A percentile compares a stretch with the other conserved stretches of the same genome.
These are phyloP conservation scores for Arachis hypogaea DNA, from an alignment of 306 rosid genomes.

Conservation along the genomic window DNA sequence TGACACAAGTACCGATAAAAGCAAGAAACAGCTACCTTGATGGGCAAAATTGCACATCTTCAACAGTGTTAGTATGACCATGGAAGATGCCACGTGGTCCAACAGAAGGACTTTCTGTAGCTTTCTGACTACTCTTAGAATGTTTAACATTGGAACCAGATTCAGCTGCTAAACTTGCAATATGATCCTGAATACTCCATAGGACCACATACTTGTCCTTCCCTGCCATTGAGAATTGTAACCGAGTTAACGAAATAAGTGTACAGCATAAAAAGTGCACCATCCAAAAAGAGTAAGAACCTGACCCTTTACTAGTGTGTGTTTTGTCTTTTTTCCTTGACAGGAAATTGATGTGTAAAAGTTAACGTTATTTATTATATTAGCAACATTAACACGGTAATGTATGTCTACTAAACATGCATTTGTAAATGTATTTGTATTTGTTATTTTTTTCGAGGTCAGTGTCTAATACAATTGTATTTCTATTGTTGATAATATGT, in stretches of 20 bases:
- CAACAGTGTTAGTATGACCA: conserved; percentile 90
- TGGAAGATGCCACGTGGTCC: conserved; percentile 87
- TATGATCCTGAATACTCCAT: conserved; percentile 96
- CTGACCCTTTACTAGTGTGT: neutral
- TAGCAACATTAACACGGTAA: conserved; percentile 11
- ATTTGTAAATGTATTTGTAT: neutral
- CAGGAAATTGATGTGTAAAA: conserved; percentile 1
- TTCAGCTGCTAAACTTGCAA: conserved; percentile 66
- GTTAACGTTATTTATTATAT: conserved; percentile 10
- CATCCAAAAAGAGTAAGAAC: conserved; percentile 20
- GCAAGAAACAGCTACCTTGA: conserved; percentile 64
- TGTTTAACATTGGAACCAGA: conserved; percentile 58
- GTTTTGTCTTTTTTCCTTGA: too few relatives aligned
- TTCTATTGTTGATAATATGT: conserved; percentile 9
- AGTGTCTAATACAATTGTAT: conserved; percentile 2
- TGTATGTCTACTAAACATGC: neutral
- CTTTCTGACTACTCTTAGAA: conserved; percentile 61
- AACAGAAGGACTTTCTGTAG: conserved; percentile 64
- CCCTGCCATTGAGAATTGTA: conserved; percentile 54
- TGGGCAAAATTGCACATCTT: conserved; percentile 97
- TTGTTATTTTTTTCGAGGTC: neutral
- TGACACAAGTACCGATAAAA: conserved; percentile 23
- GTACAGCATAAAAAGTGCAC: conserved; percentile 12
- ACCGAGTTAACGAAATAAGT: conserved; percentile 31
- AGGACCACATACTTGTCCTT: conserved; percentile 87